A percentile compares a stretch with the other conserved stretches of the same genome.
Evolutionary conservation across 1,284 basidiomycete genomes (phyloP).

Genomic region (Heterobasidion occidentale): DNA sequence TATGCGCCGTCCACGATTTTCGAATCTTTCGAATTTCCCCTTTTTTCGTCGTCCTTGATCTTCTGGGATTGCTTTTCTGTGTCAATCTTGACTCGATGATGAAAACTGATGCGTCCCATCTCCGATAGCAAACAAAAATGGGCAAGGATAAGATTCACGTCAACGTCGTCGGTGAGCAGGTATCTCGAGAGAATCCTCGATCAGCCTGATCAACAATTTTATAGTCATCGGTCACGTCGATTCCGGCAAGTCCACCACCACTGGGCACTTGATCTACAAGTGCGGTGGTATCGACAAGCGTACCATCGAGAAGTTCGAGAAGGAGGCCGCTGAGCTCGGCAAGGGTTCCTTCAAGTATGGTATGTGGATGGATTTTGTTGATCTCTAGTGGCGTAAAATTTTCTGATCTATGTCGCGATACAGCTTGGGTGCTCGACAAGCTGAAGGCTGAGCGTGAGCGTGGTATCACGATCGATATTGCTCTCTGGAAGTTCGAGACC

Average conservation of each 20-base stretch:
- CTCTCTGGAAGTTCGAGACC: slow-evolving; percentile 99
- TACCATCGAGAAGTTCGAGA: slow-evolving; percentile 99
- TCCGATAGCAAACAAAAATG: slow-evolving; percentile 52
- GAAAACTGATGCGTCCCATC: slow-evolving; percentile 18
- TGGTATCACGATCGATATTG: slow-evolving; percentile 99
- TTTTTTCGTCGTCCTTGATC: background rate
- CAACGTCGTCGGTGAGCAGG: slow-evolving; percentile 82
- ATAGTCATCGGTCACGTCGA: slow-evolving; percentile 96
- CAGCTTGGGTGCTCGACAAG: slow-evolving; percentile 99
- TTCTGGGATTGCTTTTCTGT: background rate
- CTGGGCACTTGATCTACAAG: slow-evolving; percentile 99
- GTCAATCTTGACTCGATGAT: background rate
- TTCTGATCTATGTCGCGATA: slow-evolving; percentile 7
- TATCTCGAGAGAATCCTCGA: slow-evolving; percentile 11
- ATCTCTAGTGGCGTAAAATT: slow-evolving; percentile 4
- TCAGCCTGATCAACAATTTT: slow-evolving; percentile 7
- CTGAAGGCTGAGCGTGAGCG: slow-evolving; percentile 99
- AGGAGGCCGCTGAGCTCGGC: slow-evolving; percentile 99
- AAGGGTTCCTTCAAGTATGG: slow-evolving; percentile 99
- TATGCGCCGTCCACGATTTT: slow-evolving; percentile 7
- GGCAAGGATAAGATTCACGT: slow-evolving; percentile 86
- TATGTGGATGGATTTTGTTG: slow-evolving; percentile 27
- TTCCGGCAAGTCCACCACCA: slow-evolving; percentile 99
- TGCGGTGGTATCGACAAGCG: slow-evolving; percentile 99
- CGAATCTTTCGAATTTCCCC: background rate